These are phyloP conservation scores for Lodderomyces parapsilosis DNA, from an alignment of 1,139 yeast species.

Conservation along the genomic window DNA sequence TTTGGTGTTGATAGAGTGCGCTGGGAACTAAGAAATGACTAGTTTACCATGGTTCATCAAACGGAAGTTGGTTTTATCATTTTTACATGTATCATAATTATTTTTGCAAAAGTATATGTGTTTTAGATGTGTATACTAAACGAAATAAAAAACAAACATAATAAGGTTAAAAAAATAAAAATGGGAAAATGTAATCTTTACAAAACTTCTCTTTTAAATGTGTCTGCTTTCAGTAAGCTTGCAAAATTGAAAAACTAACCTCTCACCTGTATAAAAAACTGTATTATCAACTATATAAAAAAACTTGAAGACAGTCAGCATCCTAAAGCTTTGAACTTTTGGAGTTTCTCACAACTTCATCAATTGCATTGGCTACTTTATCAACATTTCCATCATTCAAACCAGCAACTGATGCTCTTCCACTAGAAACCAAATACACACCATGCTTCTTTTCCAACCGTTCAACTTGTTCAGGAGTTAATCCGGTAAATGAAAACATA, in stretches of 20 bases:
- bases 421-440: conserved; percentile 74
- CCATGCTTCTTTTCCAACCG: conserved; percentile 77
- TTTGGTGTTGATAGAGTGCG: neutral
- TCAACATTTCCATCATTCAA: conserved; percentile 78
- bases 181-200: too few relatives aligned
- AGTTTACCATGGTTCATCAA: too few relatives aligned
- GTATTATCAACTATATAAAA: neutral
- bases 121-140: neutral
- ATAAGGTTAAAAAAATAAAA: too few relatives aligned
- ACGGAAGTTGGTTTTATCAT: too few relatives aligned
- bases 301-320: too few relatives aligned
- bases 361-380: conserved; percentile 79
- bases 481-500: conserved; percentile 95
- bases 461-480: conserved; percentile 74
- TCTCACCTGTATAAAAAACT: neutral
- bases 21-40: neutral
- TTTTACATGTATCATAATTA: conserved; percentile 1
- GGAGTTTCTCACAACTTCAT: conserved; percentile 60
- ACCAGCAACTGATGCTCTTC: conserved; percentile 95
- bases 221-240: neutral
- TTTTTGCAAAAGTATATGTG: neutral
- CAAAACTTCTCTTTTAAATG: neutral
- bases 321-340: neutral
- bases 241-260: neutral
- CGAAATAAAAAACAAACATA: too few relatives aligned